Evolutionary conservation across 1,284 basidiomycete species (phyloP), one percentile per base, ranked within the genome.

Genomic region (Irpex rosettiformis): DNA sequence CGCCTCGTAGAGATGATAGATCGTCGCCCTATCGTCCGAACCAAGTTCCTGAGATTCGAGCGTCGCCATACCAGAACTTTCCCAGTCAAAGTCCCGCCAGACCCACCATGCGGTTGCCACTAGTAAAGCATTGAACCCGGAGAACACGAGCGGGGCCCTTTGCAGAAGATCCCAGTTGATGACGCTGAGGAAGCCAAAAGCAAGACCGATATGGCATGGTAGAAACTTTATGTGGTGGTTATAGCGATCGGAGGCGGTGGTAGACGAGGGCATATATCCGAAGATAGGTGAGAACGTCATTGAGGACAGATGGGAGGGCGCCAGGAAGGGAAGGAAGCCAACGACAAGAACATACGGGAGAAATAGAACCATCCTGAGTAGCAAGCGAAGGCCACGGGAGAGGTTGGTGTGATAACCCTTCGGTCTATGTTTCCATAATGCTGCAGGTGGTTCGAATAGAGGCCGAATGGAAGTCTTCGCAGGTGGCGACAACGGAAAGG

Each of bases 121-220:
- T 5, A 48, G 11, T 8, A 45, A 11, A 22, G 21, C 21, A 18
- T n/a, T 18, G 13, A 45, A 21, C 21, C 48, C 43, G 16, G 47
- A 40, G 21, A 28, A 25, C 10, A 16, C 30, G n/a, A 55, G 47
- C 6, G 30, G 24, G 43, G 55, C 40, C 16, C 13, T n/a, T 6
- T 45, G 43, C 18, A 27, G 28, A 13, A 54, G n/a, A 22, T 37
- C 13, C 43, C 58, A 30, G 29, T 48, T n/a, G 27, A 28, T 16
- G 21, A 57, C 37, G n/a, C 29, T 24, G n/a, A 57, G 40, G 13
- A 57, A 28, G 4, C 49, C 58, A 29, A 24, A 28, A 5, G 55
- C 48, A 42, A 54, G 18, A 8, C 55, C 58, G 37, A 56, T 27
- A 42, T 60, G 58, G 49, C 43, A 56, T 3, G 58, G 58, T n/a